Evolutionary conservation across 768 basidiomycete genomes (phyloP).

Genomic region (Lactifluus hygrophoroides): DNA sequence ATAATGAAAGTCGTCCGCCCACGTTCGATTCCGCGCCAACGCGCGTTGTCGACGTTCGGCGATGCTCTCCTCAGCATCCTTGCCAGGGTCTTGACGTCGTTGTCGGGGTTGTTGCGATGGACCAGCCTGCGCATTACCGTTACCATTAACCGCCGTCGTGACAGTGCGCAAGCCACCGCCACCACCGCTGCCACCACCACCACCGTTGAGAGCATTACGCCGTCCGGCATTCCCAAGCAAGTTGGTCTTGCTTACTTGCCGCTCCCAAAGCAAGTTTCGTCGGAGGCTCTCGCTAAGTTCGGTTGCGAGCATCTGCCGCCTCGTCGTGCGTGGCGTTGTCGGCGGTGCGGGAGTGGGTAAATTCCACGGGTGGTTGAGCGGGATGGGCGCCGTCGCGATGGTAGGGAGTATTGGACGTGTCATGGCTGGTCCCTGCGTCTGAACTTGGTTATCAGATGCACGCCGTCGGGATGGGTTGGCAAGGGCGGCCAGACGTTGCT

Average conservation of each 20-base stretch:
- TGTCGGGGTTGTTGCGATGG: conserved; percentile 25
- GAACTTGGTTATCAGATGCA: conserved; percentile 27
- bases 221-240: conserved; percentile 31
- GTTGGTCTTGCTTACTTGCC: conserved; percentile 52
- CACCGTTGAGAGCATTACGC: conserved; percentile 20
- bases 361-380: conserved; percentile 60
- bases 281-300: conserved; percentile 82
- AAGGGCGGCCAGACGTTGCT: conserved; percentile 54
- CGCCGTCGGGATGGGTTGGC: conserved; percentile 36
- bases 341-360: conserved; percentile 56
- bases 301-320: conserved; percentile 73
- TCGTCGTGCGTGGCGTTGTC: conserved; percentile 78
- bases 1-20: conserved; percentile 62
- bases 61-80: conserved; percentile 1
- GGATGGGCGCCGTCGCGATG: conserved; percentile 44
- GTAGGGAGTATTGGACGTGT: conserved; percentile 26
- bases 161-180: conserved; percentile 29
- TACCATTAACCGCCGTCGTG: conserved; percentile 23
- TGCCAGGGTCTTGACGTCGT: conserved; percentile 1
- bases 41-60: conserved; percentile 26
- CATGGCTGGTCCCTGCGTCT: conserved; percentile 7
- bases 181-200: conserved; percentile 23
- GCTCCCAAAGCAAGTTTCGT: conserved; percentile 73
- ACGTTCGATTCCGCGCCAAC: conserved; percentile 55
- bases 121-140: conserved; percentile 5